A percentile compares a stretch with the other conserved stretches of the same genome.
phyloP scores from a whole-genome alignment of 768 basidiomycete genomes.

The Naganishia friedmannii region DNA sequence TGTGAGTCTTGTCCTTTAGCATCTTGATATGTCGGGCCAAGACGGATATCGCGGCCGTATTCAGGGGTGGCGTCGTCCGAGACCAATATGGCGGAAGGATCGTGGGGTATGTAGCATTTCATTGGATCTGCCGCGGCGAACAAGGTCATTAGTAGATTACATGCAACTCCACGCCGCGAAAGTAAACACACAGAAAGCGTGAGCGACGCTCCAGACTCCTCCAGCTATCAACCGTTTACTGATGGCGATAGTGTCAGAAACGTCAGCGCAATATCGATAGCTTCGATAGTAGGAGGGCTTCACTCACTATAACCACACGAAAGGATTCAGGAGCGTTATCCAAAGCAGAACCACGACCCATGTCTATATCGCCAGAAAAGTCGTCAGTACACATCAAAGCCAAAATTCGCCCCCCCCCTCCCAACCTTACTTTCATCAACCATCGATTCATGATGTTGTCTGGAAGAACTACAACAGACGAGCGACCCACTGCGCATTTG shows the following conservation, averaged over 20 bases:
- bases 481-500: neutral
- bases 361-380: neutral
- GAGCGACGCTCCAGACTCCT: neutral
- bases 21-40: neutral
- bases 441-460: conserved; percentile 1
- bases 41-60: conserved; percentile 6
- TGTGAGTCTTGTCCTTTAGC: neutral
- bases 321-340: conserved; percentile 10
- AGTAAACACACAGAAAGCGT: neutral
- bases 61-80: neutral
- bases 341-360: conserved; percentile 5
- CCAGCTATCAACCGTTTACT: conserved; percentile 20
- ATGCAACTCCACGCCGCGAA: neutral
- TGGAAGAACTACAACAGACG: neutral
- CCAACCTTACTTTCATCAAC: conserved; percentile 6
- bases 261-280: too few relatives aligned
- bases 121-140: neutral
- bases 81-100: neutral
- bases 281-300: neutral
- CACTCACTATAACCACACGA: conserved; percentile 20
- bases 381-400: neutral
- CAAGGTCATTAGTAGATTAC: neutral
- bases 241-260: neutral
- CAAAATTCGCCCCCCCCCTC: neutral
- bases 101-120: conserved; percentile 17